Percentiles rank a stretch among this genome's conserved stretches.
These are phyloP conservation scores for Mycosphaerelloides madeirae DNA, from an alignment of 2,329 filamentous ascomycete species.

Conservation along the genomic window DNA sequence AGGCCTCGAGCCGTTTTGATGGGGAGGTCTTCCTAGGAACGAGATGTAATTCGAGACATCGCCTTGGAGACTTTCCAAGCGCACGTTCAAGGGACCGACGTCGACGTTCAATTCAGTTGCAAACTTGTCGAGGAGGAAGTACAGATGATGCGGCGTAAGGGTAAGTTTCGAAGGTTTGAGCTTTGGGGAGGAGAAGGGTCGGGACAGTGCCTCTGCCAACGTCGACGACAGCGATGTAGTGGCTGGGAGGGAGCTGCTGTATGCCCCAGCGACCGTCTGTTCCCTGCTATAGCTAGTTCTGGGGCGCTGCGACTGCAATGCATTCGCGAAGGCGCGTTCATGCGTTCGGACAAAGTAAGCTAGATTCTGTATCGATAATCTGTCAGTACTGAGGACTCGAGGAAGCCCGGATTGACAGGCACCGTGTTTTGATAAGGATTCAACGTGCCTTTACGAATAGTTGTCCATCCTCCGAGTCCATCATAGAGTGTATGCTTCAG, in stretches of 20 bases:
- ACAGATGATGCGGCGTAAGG: slow-evolving; percentile 91
- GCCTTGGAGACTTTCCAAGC: slow-evolving; percentile 88
- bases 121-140: slow-evolving; percentile 91
- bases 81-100: slow-evolving; percentile 93
- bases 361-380: slow-evolving; percentile 62
- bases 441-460: slow-evolving; percentile 74
- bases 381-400: too few species aligned
- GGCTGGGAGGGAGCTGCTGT: slow-evolving; percentile 58
- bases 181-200: slow-evolving; percentile 80
- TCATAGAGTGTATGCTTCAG: slow-evolving; percentile 35
- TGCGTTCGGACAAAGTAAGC: slow-evolving; percentile 94
- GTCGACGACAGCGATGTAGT: slow-evolving; percentile 59
- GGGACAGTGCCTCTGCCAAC: slow-evolving; percentile 78
- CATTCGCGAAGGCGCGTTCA: slow-evolving; percentile 95
- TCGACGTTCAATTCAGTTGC: slow-evolving; percentile 77
- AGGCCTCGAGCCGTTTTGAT: slow-evolving; percentile 65
- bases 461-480: slow-evolving; percentile 87
- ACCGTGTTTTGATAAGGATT: background rate
- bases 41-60: slow-evolving; percentile 91
- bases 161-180: slow-evolving; percentile 88
- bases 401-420: too few species aligned
- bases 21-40: slow-evolving; percentile 79
- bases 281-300: slow-evolving; percentile 56
- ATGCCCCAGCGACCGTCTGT: slow-evolving; percentile 34
- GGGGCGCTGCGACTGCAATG: slow-evolving; percentile 77